phyloP scores from a whole-genome alignment of 352 stramenopile genomes.

The Plasmopara muralis region DNA sequence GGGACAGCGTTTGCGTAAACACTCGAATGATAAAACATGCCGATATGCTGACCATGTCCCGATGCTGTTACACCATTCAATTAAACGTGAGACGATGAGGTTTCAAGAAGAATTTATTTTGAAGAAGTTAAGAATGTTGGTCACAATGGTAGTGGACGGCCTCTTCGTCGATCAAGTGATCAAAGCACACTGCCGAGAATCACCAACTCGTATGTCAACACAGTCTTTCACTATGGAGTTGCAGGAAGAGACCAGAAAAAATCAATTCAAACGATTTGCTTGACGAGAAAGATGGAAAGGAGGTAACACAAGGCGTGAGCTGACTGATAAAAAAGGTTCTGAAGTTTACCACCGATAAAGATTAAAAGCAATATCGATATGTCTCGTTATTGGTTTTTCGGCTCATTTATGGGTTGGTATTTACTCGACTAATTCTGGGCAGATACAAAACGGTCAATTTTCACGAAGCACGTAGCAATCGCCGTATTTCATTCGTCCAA shows the following conservation, averaged over 20 bases:
- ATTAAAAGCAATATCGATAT: too few relatives aligned
- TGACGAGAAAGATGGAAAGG: conserved; percentile 16
- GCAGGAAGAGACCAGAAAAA: conserved; percentile 26
- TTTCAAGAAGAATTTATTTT: conserved; percentile 18
- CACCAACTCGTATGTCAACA: conserved; percentile 31
- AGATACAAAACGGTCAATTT: too few relatives aligned
- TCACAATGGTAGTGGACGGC: conserved; percentile 21
- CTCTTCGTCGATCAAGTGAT: conserved; percentile 27
- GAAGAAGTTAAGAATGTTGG: conserved; percentile 21
- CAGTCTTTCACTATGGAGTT: conserved; percentile 26
- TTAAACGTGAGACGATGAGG: conserved; percentile 26
- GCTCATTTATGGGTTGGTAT: too few relatives aligned
- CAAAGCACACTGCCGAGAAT: conserved; percentile 32
- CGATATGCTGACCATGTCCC: conserved; percentile 35
- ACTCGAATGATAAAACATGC: conserved; percentile 18
- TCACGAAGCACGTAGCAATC: too few relatives aligned
- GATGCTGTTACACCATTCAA: conserved; percentile 42
- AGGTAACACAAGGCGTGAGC: conserved; percentile 7
- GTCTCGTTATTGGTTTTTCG: too few relatives aligned
- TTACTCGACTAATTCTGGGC: too few relatives aligned
- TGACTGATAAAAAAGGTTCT: too few relatives aligned
- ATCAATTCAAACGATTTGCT: conserved; percentile 12
- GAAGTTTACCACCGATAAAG: too few relatives aligned
- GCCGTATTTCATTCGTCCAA: too few relatives aligned
- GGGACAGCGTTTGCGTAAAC: conserved; percentile 24